Conservation (phyloP, 345 rosid species). For the Eutrema heterophyllum region DNA sequence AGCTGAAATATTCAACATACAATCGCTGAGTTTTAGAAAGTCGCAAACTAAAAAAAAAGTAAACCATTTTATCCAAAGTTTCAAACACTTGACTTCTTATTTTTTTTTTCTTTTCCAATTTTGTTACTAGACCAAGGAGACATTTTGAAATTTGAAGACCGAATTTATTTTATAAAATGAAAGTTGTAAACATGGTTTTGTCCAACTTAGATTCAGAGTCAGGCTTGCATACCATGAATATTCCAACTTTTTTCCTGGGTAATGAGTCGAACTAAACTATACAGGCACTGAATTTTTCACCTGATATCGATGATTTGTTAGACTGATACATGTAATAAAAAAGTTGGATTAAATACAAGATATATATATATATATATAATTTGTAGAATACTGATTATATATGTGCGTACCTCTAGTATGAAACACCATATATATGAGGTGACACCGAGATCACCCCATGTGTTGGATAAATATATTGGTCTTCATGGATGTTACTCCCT, state of each 20-base stretch:
- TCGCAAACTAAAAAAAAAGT: no score
- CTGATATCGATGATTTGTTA: background rate
- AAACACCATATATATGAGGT: background rate
- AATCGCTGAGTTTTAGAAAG: no score
- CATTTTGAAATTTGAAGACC: no score
- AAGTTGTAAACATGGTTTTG: no score
- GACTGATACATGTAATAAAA: background rate
- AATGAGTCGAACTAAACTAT: background rate
- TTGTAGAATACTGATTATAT: background rate
- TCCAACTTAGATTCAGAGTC: no score
- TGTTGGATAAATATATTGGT: background rate
- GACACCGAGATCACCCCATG: background rate
- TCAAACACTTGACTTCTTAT: no score
- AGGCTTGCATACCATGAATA: background rate
- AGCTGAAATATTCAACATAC: background rate
- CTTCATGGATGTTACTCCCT: background rate
- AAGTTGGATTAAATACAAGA: background rate
- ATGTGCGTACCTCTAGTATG: no score
- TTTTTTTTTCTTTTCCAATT: no score
- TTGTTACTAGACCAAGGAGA: no score
- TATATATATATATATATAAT: background rate
- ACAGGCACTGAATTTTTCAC: background rate
- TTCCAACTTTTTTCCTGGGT: no score
- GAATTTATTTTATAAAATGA: no score
- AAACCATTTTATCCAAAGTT: no score